Base-by-base conservation (phyloP, 805 yeast species). In the Metschnikowia corniflorae region DNA sequence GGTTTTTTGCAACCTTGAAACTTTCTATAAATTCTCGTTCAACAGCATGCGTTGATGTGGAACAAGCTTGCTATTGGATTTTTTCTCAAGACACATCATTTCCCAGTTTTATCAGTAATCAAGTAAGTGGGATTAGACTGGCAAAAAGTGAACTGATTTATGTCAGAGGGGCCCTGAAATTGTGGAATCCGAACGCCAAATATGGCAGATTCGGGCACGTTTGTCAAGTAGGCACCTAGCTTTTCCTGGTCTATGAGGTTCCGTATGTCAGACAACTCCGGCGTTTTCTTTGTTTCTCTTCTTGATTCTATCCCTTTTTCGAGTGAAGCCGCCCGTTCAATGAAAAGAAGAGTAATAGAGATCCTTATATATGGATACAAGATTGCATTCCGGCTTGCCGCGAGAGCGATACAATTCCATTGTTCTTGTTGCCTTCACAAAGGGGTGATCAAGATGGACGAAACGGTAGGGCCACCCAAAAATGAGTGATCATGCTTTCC, bases 51-150 rank as follows among this genome's bases (percentile, higher is more conserved):
- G 85, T 82, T 6, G 77, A 66, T 44, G 64, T 70, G 13, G 78
- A 69, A 77, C 70, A 30, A 78, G 59, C 39, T 70, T 61, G 23
- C 62, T 62, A 44, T 72, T 74, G 3, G 85, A 49, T 78, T 78
- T 44, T 77, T 63, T 38, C 85, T 60, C 33, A 78, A 61, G 2
- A 78, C 83, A 36, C 65, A 69, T 26, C 63, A 57, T 19, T 51
- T 57, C 6, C 46, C 50, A 1, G 65, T 65, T 2, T 62, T 51
- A 43, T 75, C 80, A 2, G 51, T 56, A 17, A 77, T 37, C 20
- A 73, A 65, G 50, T 77, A 78, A 1, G 82, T 77, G 9, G 84
- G 85, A 50, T 78, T 78, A 1, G 80, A 73, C 53, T 78, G 85
- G 12, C 85, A 84, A 52, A 72, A 76, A 18, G 67, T 67, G 58